A percentile compares a stretch with the other conserved stretches of the same genome.
Evolutionary conservation across 106 monocot species (phyloP).

Genomic region (Dioscorea dumetorum): DNA sequence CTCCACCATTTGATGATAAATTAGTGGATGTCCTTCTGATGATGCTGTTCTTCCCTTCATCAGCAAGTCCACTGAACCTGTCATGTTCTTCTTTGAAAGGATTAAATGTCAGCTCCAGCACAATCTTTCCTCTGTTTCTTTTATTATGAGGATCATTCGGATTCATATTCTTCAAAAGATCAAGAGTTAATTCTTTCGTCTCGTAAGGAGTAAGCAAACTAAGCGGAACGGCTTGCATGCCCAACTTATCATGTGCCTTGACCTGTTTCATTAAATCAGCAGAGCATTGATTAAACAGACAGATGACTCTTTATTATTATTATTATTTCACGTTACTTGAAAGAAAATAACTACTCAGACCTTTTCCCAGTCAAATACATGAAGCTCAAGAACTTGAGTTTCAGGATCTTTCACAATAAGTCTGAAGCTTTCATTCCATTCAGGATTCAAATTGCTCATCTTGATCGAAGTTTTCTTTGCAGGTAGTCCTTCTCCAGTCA

Average conservation of each 20-base stretch:
- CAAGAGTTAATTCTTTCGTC: conserved; percentile 60
- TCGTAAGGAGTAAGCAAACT: conserved; percentile 54
- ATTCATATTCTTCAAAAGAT: conserved; percentile 81
- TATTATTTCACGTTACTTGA: not conserved
- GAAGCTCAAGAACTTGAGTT: conserved; percentile 81
- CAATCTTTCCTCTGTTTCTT: conserved; percentile 68
- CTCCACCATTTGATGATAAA: conserved; percentile 28
- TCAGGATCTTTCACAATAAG: conserved; percentile 81
- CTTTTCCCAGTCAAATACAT: conserved; percentile 95
- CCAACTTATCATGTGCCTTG: conserved; percentile 83
- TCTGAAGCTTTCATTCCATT: conserved; percentile 88
- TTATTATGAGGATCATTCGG: conserved; percentile 81
- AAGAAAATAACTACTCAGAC: conserved; percentile 33
- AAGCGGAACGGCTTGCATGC: conserved; percentile 82
- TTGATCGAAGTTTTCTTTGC: conserved; percentile 84
- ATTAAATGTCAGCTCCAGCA: conserved; percentile 65
- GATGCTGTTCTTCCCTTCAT: conserved; percentile 23
- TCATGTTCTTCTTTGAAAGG: conserved; percentile 67
- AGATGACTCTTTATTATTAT: too few species aligned
- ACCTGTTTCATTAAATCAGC: conserved; percentile 38
- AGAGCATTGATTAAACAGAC: not conserved
- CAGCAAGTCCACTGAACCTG: conserved; percentile 15
- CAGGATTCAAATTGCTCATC: conserved; percentile 89
- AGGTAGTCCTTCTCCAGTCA: conserved; percentile 75
- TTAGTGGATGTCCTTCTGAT: conserved; percentile 1